These are phyloP conservation scores for Hypoxylon lenormandii DNA, from an alignment of 495 filamentous ascomycete genomes.

Conservation along the genomic window DNA sequence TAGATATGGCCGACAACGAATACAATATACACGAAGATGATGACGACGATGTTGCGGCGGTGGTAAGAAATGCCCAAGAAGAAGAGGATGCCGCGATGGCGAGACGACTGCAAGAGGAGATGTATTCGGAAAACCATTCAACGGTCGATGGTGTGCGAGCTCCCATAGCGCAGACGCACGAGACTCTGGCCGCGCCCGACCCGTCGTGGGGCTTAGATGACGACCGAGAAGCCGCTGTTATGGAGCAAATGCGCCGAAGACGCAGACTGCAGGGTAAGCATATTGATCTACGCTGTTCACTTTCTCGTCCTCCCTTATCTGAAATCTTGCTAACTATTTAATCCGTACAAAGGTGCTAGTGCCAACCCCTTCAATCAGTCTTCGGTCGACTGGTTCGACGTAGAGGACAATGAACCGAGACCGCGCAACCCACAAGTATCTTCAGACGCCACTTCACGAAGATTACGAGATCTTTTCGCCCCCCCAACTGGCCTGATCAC, in stretches of 20 bases:
- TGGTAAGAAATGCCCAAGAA: constrained; percentile 60
- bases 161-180: constrained; percentile 89
- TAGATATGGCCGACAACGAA: constrained; percentile 55
- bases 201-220: constrained; percentile 61
- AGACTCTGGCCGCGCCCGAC: constrained; percentile 83
- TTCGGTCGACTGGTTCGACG: constrained; percentile 76
- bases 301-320: background rate
- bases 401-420: constrained; percentile 36
- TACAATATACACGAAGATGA: constrained; percentile 48
- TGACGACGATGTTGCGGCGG: constrained; percentile 54
- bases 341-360: constrained; percentile 7
- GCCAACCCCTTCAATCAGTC: constrained; percentile 86
- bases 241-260: constrained; percentile 73
- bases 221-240: constrained; percentile 70
- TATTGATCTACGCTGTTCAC: background rate
- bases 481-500: constrained; percentile 90
- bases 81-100: constrained; percentile 97
- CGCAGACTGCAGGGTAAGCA: constrained; percentile 60
- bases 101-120: constrained; percentile 86
- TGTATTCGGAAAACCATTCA: constrained; percentile 71
- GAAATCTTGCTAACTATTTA: constrained; percentile 11
- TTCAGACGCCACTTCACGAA: constrained; percentile 47
- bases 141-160: constrained; percentile 77
- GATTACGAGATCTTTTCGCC: constrained; percentile 88
- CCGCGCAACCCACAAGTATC: constrained; percentile 11